A percentile compares a stretch with the other conserved stretches of the same genome.
Conservation (phyloP, 495 filamentous ascomycete genomes). For the Trypethelium eluteriae region DNA sequence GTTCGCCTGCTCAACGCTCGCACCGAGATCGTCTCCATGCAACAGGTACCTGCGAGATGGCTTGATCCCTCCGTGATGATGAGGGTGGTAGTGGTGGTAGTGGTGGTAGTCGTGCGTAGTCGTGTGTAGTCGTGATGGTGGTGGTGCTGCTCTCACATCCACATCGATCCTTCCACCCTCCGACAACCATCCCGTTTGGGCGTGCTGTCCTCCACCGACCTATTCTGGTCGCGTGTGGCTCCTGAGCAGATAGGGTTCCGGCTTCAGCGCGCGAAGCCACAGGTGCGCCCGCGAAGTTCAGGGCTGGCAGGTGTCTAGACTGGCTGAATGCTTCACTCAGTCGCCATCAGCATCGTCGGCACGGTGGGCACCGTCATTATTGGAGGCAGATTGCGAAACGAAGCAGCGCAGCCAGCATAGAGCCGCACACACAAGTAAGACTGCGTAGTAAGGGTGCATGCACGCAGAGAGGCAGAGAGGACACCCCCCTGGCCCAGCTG, state of each 20-base stretch:
- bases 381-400: too few species aligned
- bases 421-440: neutral
- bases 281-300: neutral
- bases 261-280: conserved; percentile 2
- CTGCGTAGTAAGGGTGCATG: neutral
- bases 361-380: too few species aligned
- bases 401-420: neutral
- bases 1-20: conserved; percentile 9
- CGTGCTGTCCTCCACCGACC: neutral
- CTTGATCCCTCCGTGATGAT: neutral
- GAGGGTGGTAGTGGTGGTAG: too few species aligned
- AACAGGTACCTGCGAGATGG: neutral
- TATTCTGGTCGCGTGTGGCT: conserved; percentile 8
- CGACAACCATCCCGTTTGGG: neutral
- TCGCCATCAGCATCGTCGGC: neutral
- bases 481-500: neutral
- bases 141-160: too few species aligned
- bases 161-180: neutral
- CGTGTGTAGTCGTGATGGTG: too few species aligned
- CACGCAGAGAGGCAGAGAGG: neutral
- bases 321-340: neutral
- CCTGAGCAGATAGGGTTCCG: neutral
- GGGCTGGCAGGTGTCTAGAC: neutral
- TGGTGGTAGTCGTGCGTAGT: too few species aligned
- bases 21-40: conserved; percentile 10